These are phyloP conservation scores for Lathyrus oleraceus DNA, from an alignment of 306 rosid species.

Conservation along the genomic window DNA sequence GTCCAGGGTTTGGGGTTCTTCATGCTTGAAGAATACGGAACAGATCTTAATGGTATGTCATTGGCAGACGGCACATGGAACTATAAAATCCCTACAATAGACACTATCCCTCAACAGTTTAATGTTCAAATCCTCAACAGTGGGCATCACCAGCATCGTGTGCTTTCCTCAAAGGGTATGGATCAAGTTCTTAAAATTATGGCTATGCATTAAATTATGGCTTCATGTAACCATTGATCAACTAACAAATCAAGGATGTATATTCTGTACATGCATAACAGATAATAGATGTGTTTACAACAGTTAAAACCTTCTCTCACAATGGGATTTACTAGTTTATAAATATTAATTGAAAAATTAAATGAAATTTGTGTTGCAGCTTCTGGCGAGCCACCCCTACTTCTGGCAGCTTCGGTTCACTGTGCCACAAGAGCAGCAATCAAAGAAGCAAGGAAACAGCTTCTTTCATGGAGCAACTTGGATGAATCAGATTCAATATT, in stretches of 20 bases:
- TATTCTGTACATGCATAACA: neutral
- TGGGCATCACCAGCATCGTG: constrained; percentile 68
- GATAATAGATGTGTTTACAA: neutral
- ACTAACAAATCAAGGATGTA: neutral
- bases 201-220: neutral
- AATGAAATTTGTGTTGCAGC: constrained; percentile 52
- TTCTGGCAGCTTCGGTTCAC: constrained; percentile 82
- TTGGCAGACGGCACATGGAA: constrained; percentile 80
- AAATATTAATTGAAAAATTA: neutral
- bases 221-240: neutral
- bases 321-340: neutral
- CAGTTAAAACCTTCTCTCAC: neutral
- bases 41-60: constrained; percentile 65
- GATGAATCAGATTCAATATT: constrained; percentile 45
- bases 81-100: constrained; percentile 85
- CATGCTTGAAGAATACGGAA: constrained; percentile 79
- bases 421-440: constrained; percentile 88
- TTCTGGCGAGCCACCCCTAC: constrained; percentile 92
- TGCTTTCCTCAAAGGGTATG: constrained; percentile 93
- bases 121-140: constrained; percentile 79
- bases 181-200: constrained; percentile 16
- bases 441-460: constrained; percentile 74
- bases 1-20: constrained; percentile 90
- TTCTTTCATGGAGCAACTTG: constrained; percentile 57
- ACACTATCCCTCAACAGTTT: constrained; percentile 78